These are phyloP conservation scores for Musa troglodytarum DNA, from an alignment of 176 grass and related monocot species.

Conservation along the genomic window DNA sequence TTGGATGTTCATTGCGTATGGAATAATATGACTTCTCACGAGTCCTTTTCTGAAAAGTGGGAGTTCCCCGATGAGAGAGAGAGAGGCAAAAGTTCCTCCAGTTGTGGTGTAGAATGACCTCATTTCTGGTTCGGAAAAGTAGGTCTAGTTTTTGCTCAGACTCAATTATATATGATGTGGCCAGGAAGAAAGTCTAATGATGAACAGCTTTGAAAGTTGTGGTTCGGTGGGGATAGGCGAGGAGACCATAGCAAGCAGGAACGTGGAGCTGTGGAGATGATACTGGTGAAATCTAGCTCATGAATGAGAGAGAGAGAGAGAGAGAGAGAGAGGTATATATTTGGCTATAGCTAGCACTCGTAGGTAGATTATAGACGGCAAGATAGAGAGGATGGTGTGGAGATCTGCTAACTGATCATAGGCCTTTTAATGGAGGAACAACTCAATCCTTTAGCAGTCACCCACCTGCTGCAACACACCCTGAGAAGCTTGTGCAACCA, in stretches of 20 bases:
- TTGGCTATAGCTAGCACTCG: background rate
- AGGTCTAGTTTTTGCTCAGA: background rate
- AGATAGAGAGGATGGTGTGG: background rate
- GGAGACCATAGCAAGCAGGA: too few species aligned
- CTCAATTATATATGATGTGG: background rate
- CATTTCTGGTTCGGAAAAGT: background rate
- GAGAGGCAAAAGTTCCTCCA: too few species aligned
- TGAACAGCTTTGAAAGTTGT: constrained; percentile 2
- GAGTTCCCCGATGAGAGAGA: background rate
- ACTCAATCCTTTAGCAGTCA: constrained; percentile 9
- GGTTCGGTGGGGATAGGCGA: background rate
- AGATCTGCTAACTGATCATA: too few species aligned
- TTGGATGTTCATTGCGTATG: background rate
- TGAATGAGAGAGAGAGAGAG: background rate
- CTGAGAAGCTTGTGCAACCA: constrained; percentile 18
- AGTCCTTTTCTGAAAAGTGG: background rate
- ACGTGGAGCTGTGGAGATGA: constrained; percentile 1
- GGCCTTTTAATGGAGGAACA: constrained; percentile 14
- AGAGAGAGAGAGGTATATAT: constrained; percentile 14
- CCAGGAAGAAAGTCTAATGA: constrained; percentile 2
- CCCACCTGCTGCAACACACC: constrained; percentile 17
- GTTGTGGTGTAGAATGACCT: background rate
- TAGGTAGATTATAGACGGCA: background rate
- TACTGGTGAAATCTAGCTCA: background rate
- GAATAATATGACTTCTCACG: background rate